Conservation (phyloP, 2,329 filamentous ascomycete species). For the Pseudogymnoascus sp. region DNA sequence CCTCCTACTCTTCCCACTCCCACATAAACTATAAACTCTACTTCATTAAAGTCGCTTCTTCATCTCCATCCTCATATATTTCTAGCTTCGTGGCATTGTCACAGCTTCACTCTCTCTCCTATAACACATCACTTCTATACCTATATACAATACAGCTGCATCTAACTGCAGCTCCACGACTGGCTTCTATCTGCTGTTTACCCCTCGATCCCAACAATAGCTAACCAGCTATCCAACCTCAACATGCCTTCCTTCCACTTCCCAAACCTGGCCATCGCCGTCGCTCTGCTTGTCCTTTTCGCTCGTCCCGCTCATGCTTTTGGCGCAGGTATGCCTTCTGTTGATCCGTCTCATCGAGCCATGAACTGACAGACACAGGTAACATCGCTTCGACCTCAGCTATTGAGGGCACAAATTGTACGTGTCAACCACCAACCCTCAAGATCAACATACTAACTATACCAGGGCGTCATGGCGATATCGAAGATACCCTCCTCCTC, state of each 20-base stretch:
- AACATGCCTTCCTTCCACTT: conserved; percentile 23
- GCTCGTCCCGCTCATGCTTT: conserved; percentile 66
- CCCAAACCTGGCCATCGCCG: conserved; percentile 36
- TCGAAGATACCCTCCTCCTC: conserved; percentile 79
- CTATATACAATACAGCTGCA: not conserved
- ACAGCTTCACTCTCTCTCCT: too few relatives aligned
- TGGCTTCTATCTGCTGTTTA: not conserved
- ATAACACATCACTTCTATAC: not conserved
- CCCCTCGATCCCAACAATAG: not conserved
- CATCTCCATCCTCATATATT: too few relatives aligned
- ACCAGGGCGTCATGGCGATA: conserved; percentile 75
- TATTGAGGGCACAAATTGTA: conserved; percentile 76
- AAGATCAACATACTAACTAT: conserved; percentile 13
- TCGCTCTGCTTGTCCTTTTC: conserved; percentile 47
- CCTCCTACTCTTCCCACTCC: too few relatives aligned
- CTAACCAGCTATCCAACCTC: not conserved
- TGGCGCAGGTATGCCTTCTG: conserved; percentile 49
- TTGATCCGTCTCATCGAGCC: not conserved
- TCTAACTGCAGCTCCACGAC: not conserved
- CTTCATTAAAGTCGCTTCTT: too few relatives aligned
- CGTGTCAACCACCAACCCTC: conserved; percentile 22
- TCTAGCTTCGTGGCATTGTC: too few relatives aligned
- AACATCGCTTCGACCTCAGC: conserved; percentile 77
- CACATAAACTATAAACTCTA: too few relatives aligned
- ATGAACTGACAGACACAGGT: conserved; percentile 27